These are phyloP conservation scores for Trichophyton schoenleinii DNA, from an alignment of 2,329 filamentous ascomycete genomes.

Conservation along the genomic window DNA sequence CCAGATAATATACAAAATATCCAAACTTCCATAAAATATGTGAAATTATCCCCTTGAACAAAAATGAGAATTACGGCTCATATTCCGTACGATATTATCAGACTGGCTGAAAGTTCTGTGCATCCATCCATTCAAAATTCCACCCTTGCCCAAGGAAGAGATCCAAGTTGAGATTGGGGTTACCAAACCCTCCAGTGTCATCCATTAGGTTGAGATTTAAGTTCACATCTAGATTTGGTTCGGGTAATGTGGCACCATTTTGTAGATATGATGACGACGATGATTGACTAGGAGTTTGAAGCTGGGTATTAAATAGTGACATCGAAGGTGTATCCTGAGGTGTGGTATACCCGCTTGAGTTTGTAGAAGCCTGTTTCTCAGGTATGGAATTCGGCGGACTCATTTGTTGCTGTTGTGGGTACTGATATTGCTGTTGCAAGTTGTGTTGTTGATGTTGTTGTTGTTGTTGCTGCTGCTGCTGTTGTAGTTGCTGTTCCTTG, in stretches of 20 bases:
- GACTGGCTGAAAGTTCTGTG: neutral
- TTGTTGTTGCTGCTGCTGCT: neutral
- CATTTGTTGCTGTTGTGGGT: neutral
- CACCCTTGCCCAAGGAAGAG: constrained; percentile 30
- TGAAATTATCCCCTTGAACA: neutral
- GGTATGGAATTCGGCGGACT: neutral
- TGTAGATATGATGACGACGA: neutral
- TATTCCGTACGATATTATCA: neutral
- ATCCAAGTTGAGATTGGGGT: constrained; percentile 20
- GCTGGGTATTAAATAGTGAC: neutral
- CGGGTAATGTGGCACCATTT: neutral
- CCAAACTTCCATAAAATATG: neutral
- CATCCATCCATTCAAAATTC: constrained; percentile 28
- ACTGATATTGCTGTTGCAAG: neutral
- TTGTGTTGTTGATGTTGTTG: neutral
- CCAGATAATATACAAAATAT: neutral
- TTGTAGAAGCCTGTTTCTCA: neutral
- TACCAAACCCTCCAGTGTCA: constrained; percentile 15
- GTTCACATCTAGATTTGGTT: neutral
- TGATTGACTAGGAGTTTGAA: neutral
- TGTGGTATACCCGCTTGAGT: constrained; percentile 1
- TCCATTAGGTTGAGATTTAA: constrained; percentile 3
- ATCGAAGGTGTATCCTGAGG: neutral
- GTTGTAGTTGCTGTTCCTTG: neutral
- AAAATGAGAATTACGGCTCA: neutral